Percentiles rank a stretch among this genome's conserved stretches.
Evolutionary conservation across 192 early-diverging fungal species (phyloP).

Genomic region (Coemansia sp.): DNA sequence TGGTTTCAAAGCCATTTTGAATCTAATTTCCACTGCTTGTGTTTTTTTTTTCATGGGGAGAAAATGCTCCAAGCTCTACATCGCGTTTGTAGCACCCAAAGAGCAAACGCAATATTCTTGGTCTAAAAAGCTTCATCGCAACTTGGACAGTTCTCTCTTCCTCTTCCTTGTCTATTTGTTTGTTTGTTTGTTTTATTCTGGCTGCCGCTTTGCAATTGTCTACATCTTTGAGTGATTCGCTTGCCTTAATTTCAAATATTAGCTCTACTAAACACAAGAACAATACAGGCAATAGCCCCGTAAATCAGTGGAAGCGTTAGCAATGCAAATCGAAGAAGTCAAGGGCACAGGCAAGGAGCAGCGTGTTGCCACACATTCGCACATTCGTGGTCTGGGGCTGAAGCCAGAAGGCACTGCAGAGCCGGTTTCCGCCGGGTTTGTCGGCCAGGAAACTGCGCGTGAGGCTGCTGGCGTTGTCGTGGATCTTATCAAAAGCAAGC

Average conservation of each 20-base stretch:
- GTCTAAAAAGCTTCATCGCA: too few species aligned
- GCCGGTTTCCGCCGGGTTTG: constrained; percentile 88
- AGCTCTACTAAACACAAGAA: not conserved
- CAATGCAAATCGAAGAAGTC: constrained; percentile 93
- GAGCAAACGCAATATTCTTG: too few species aligned
- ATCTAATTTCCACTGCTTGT: too few species aligned
- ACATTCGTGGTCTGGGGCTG: constrained; percentile 95
- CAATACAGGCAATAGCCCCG: not conserved
- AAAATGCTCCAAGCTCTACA: too few species aligned
- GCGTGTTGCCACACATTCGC: constrained; percentile 93
- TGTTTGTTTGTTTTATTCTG: too few species aligned
- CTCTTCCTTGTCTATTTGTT: too few species aligned
- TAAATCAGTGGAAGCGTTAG: not conserved
- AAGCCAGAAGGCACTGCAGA: constrained; percentile 85
- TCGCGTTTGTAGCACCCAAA: too few species aligned
- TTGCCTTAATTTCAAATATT: not conserved
- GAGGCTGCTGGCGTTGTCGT: constrained; percentile 95
- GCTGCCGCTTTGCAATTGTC: too few species aligned
- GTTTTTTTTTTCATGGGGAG: too few species aligned
- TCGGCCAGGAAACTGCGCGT: constrained; percentile 94
- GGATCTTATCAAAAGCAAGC: constrained; percentile 92
- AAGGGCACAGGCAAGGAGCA: constrained; percentile 89
- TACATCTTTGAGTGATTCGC: not conserved
- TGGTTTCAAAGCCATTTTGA: too few species aligned
- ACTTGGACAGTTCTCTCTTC: too few species aligned